phyloP scores from a whole-genome alignment of 2,329 filamentous ascomycete species.

The Beauveria bassiana region DNA sequence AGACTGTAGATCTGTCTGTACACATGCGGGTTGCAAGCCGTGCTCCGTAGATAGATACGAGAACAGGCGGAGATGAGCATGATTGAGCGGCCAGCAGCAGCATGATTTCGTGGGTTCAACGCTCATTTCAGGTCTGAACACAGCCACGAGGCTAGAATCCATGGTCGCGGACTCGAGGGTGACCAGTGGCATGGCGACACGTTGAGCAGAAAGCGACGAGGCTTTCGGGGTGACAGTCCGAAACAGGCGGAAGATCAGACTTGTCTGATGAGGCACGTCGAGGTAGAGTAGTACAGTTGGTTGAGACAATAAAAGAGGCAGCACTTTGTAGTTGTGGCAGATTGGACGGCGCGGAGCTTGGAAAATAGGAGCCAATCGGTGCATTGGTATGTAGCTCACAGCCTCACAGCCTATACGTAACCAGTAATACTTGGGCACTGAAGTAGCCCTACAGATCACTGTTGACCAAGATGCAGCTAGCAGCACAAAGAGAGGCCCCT shows the following conservation, averaged over 20 bases:
- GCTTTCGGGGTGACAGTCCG: neutral
- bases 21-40: neutral
- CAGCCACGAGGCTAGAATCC: neutral
- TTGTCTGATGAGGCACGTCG: no score
- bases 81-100: neutral
- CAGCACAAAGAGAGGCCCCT: neutral
- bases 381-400: neutral
- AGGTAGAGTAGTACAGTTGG: no score
- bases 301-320: no score
- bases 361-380: no score
- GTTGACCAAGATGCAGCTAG: neutral
- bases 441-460: no score
- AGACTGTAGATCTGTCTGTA: conserved; percentile 7
- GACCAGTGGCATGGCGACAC: neutral
- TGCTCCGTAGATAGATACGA: neutral
- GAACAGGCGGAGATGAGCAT: neutral
- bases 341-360: no score
- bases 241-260: neutral
- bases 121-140: neutral
- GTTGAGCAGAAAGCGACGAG: no score
- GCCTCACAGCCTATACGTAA: no score
- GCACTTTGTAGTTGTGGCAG: no score
- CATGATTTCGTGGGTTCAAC: neutral
- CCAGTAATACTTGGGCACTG: no score
- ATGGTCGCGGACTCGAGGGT: neutral